Evolutionary conservation across 1,284 basidiomycete genomes (phyloP), one percentile per base, ranked within the genome.

Genomic region (Bjerkandera adusta): DNA sequence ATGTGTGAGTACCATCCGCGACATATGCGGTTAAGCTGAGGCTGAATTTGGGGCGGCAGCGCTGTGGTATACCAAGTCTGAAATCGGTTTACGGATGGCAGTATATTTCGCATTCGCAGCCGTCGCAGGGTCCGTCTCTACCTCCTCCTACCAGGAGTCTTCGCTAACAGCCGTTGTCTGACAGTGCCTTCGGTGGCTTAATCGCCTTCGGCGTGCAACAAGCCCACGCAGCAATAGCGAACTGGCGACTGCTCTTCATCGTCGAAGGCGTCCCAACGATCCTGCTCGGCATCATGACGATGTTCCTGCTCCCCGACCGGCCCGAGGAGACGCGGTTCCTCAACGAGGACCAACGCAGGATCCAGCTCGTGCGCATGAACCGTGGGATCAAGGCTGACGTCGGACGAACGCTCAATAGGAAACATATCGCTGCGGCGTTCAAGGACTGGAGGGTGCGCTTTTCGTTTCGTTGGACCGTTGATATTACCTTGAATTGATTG

Each of bases 71-170:
- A 89, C 85, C 7, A 86, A 80, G 55, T 60, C 71, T 4, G 86
- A 89, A 62, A 75, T 85, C 54, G 87, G 86, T 12, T 64, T 83
- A 39, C 75, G 86, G 60, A 72, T 89, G 67, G 86, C 84, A 3
- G 77, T 81, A 59, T 89, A 83, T 83, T 87, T 88, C 57, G 85
- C 83, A 7, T 89, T 88, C 57, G 86, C 86, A 15, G 83, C 86
- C 2, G 82, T 88, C 7, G 83, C 87, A 32, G 86, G 86, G 50
- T 51, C 16, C 12, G 50, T 47, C n/a, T 24, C 22, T 44, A 36
- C 8, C 8, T 10, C 29, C n/a, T n/a, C 10, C 29, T 10, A 13
- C 7, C 7, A 10, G 16, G 30, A 27, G 26, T 10, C 30, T n/a
- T n/a, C 5, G 5, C 21, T 30, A 15, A 34, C 22, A 21, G 27